Evolutionary conservation across 805 yeast species (phyloP).

Genomic region (Pichia nanzhaoensis): DNA sequence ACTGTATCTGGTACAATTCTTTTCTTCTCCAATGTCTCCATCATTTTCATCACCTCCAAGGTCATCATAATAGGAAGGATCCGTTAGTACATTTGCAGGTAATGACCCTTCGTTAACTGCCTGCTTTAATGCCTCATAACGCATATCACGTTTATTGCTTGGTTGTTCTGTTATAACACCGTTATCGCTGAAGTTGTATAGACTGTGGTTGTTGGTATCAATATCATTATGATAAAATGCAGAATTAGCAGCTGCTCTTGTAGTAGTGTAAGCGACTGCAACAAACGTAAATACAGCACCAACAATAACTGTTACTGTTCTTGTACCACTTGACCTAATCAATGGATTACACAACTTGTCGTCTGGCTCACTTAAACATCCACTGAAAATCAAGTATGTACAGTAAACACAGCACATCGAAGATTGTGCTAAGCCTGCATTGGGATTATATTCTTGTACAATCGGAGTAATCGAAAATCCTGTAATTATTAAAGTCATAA

Average conservation of each 20-base stretch:
- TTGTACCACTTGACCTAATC: constrained; percentile 80
- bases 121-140: constrained; percentile 81
- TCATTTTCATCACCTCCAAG: constrained; percentile 24
- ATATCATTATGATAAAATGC: constrained; percentile 41
- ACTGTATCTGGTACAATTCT: constrained; percentile 65
- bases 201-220: constrained; percentile 15
- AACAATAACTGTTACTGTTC: constrained; percentile 77
- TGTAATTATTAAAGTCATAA: constrained; percentile 59
- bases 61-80: constrained; percentile 48
- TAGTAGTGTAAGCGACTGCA: constrained; percentile 95
- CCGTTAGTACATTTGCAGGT: constrained; percentile 85
- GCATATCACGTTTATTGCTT: constrained; percentile 53
- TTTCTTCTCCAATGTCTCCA: constrained; percentile 51
- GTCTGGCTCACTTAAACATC: constrained; percentile 95
- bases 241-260: constrained; percentile 87
- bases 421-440: constrained; percentile 93
- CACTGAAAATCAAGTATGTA: constrained; percentile 83
- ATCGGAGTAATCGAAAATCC: constrained; percentile 69
- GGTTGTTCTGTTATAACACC: constrained; percentile 43
- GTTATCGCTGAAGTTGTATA: constrained; percentile 9
- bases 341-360: constrained; percentile 89
- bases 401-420: constrained; percentile 94
- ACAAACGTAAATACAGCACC: constrained; percentile 92
- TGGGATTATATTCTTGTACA: constrained; percentile 88
- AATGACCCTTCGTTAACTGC: constrained; percentile 96